Evolutionary conservation across 805 yeast species (phyloP).

Genomic region (Nakazawaea ishiwadae): DNA sequence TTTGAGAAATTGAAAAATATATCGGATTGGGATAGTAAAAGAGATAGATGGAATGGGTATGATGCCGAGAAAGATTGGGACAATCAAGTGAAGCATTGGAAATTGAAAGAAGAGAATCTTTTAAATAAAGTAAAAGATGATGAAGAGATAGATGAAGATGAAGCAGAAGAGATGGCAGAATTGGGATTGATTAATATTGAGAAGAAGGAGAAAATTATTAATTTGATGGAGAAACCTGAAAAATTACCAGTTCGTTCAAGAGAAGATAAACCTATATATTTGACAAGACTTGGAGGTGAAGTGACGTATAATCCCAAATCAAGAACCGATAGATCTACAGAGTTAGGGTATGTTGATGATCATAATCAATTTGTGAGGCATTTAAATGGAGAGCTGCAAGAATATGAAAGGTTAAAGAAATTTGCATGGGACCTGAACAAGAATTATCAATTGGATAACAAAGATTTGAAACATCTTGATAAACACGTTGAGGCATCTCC

Average conservation of each 20-base stretch:
- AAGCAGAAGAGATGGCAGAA: slow-evolving; percentile 36
- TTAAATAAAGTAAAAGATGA: slow-evolving; percentile 11
- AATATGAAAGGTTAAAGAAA: slow-evolving; percentile 41
- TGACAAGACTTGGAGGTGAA: slow-evolving; percentile 39
- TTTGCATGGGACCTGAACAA: slow-evolving; percentile 39
- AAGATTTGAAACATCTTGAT: slow-evolving; percentile 19
- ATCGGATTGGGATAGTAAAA: slow-evolving; percentile 59
- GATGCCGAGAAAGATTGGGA: slow-evolving; percentile 56
- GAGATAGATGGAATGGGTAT: slow-evolving; percentile 83
- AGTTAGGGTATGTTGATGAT: slow-evolving; percentile 28
- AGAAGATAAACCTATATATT: slow-evolving; percentile 73
- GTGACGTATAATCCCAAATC: slow-evolving; percentile 53
- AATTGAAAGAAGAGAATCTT: slow-evolving; percentile 26
- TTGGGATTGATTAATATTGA: slow-evolving; percentile 28
- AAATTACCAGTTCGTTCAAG: slow-evolving; percentile 54
- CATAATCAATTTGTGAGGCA: slow-evolving; percentile 49
- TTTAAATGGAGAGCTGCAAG: slow-evolving; percentile 52
- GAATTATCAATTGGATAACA: slow-evolving; percentile 4
- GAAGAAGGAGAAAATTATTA: slow-evolving; percentile 8
- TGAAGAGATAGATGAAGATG: slow-evolving; percentile 33
- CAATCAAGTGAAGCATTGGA: slow-evolving; percentile 43
- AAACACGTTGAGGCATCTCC: slow-evolving; percentile 38
- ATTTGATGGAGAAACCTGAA: slow-evolving; percentile 17
- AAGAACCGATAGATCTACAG: slow-evolving; percentile 30
- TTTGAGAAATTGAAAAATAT: slow-evolving; percentile 21